These are phyloP conservation scores for Aurinia saxatilis DNA, from an alignment of 345 rosid species.

Conservation along the genomic window DNA sequence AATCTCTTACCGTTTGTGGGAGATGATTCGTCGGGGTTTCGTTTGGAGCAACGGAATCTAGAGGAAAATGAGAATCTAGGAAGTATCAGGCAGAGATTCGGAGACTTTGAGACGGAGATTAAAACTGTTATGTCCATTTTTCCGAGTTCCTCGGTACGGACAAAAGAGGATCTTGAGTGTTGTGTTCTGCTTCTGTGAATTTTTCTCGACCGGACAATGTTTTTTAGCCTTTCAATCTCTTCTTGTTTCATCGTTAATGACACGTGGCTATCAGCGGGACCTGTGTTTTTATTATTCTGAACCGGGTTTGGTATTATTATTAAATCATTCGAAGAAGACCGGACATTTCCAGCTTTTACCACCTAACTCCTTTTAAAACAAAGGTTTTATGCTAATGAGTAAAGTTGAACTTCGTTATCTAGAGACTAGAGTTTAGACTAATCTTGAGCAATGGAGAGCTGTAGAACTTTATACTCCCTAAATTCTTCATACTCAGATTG, in stretches of 20 bases:
- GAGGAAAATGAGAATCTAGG: slow-evolving; percentile 13
- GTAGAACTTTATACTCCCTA: no score
- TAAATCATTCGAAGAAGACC: background rate
- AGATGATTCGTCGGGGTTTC: slow-evolving; percentile 32
- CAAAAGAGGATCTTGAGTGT: slow-evolving; percentile 3
- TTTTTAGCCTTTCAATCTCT: slow-evolving; percentile 18
- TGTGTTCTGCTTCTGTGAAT: slow-evolving; percentile 1
- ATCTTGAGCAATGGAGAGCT: no score
- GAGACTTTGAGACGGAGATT: slow-evolving; percentile 9
- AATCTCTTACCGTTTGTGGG: slow-evolving; percentile 28
- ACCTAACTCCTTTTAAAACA: no score
- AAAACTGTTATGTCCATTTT: slow-evolving; percentile 10
- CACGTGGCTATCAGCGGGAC: slow-evolving; percentile 17
- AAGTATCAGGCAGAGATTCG: background rate
- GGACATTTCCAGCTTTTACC: background rate
- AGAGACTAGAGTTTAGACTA: no score
- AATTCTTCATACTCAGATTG: no score
- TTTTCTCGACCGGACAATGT: slow-evolving; percentile 25
- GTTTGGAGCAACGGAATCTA: slow-evolving; percentile 40
- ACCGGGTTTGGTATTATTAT: background rate
- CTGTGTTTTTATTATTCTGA: background rate
- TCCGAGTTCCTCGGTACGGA: slow-evolving; percentile 4
- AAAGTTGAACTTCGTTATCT: no score
- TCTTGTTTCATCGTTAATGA: background rate
- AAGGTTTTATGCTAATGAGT: no score